Evolutionary conservation across 805 yeast genomes (phyloP).

Genomic region (Debaryomyces tyrocola): DNA sequence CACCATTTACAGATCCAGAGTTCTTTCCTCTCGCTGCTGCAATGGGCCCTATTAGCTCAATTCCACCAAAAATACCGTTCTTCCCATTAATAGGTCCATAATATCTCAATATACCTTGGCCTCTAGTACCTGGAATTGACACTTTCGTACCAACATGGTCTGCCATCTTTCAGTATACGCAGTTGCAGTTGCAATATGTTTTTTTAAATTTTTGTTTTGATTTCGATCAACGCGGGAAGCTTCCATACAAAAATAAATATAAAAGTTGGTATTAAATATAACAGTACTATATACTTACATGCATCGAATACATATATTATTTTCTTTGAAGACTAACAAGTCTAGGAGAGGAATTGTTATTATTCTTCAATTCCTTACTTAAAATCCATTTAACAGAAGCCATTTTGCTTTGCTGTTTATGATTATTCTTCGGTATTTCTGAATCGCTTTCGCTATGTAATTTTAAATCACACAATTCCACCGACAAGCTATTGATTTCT

Average conservation of each 20-base stretch:
- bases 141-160: slow-evolving; percentile 36
- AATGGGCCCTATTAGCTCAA: slow-evolving; percentile 70
- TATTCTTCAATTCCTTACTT: neutral
- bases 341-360: neutral
- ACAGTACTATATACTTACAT: neutral
- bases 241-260: neutral
- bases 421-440: neutral
- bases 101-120: slow-evolving; percentile 63
- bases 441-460: neutral
- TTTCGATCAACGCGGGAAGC: neutral
- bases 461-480: neutral
- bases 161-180: slow-evolving; percentile 16
- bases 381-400: neutral
- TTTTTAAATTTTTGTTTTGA: neutral
- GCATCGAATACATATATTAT: neutral
- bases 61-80: slow-evolving; percentile 78
- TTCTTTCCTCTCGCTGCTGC: slow-evolving; percentile 72
- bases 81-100: slow-evolving; percentile 75
- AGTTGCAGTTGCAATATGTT: neutral
- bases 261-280: neutral
- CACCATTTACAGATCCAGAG: slow-evolving; percentile 77
- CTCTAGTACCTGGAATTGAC: slow-evolving; percentile 66
- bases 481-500: neutral
- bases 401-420: neutral
- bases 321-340: neutral